Percentiles rank a stretch among this genome's conserved stretches.
These are phyloP conservation scores for Alternaria rosae DNA, from an alignment of 2,329 filamentous ascomycete genomes.

Conservation along the genomic window DNA sequence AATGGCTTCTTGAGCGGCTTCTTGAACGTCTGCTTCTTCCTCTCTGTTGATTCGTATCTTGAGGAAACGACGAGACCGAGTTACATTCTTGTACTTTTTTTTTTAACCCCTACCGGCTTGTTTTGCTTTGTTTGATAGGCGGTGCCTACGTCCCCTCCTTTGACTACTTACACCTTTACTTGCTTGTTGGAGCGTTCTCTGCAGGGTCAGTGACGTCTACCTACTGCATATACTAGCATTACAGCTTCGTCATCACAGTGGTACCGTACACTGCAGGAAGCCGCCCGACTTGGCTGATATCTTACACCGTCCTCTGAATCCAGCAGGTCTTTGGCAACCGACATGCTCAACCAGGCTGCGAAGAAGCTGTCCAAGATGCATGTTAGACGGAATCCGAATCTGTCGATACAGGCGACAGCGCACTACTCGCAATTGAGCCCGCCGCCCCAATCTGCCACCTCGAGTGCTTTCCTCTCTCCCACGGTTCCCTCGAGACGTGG, in stretches of 20 bases:
- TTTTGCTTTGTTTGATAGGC: conserved; percentile 15
- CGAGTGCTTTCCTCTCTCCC: conserved; percentile 47
- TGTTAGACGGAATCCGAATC: conserved; percentile 56
- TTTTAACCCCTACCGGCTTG: background rate
- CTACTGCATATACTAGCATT: conserved; percentile 7
- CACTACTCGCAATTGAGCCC: conserved; percentile 46
- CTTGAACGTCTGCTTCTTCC: background rate
- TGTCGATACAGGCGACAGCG: conserved; percentile 54
- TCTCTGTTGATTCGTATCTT: background rate
- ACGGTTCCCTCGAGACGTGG: conserved; percentile 55
- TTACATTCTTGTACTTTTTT: conserved; percentile 8
- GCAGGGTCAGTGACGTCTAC: conserved; percentile 26
- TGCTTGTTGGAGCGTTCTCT: conserved; percentile 15
- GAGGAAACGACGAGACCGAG: conserved; percentile 1
- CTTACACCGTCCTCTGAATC: background rate
- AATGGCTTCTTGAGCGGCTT: conserved; percentile 25
- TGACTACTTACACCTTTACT: conserved; percentile 8
- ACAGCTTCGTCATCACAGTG: conserved; percentile 15
- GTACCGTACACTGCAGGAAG: conserved; percentile 21
- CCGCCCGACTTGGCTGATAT: conserved; percentile 11
- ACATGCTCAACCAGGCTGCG: conserved; percentile 48
- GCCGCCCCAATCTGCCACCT: conserved; percentile 39
- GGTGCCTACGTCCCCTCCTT: conserved; percentile 30
- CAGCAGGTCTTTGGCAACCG: conserved; percentile 14
- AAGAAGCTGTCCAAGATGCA: conserved; percentile 53